Percentiles rank a stretch among this genome's conserved stretches.
phyloP scores from a whole-genome alignment of 2,329 filamentous ascomycete species.

The Colletotrichum navitas region DNA sequence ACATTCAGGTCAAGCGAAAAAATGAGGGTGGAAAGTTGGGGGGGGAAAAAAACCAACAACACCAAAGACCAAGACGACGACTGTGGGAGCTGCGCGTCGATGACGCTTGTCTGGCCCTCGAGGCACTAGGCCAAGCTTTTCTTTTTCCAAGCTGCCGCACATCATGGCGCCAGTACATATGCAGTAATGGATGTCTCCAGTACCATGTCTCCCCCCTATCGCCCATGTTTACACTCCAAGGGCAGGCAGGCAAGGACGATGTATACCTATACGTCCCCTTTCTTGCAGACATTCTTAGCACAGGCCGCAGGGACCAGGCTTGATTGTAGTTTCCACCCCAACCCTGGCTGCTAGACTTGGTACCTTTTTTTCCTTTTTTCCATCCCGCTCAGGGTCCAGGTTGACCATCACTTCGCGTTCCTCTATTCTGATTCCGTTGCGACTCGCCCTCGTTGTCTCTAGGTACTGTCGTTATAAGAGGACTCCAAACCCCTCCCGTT shows the following conservation, averaged over 20 bases:
- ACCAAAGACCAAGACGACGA: neutral
- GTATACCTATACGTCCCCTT: neutral
- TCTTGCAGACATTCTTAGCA: neutral
- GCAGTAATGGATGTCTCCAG: slow-evolving; percentile 2
- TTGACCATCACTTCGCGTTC: neutral
- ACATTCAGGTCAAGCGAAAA: slow-evolving; percentile 2
- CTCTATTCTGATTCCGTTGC: neutral
- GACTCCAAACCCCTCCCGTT: slow-evolving; percentile 15
- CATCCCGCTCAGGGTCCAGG: neutral
- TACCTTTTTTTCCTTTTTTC: neutral
- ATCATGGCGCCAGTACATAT: slow-evolving; percentile 15
- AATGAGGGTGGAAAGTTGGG: no score
- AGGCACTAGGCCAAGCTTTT: slow-evolving; percentile 21
- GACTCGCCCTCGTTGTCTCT: neutral
- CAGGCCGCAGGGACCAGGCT: slow-evolving; percentile 23
- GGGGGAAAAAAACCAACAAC: neutral
- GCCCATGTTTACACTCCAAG: neutral
- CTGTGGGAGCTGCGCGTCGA: neutral
- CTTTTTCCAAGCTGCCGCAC: slow-evolving; percentile 7
- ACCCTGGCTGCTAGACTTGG: neutral
- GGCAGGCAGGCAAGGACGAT: neutral
- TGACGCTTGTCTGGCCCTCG: neutral
- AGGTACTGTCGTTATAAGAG: slow-evolving; percentile 25
- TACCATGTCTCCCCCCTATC: slow-evolving; percentile 3
- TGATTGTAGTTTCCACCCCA: slow-evolving; percentile 8